Evolutionary conservation across 1,284 basidiomycete genomes (phyloP), one percentile per base, ranked within the genome.

Genomic region (Coniferiporia weirii): DNA sequence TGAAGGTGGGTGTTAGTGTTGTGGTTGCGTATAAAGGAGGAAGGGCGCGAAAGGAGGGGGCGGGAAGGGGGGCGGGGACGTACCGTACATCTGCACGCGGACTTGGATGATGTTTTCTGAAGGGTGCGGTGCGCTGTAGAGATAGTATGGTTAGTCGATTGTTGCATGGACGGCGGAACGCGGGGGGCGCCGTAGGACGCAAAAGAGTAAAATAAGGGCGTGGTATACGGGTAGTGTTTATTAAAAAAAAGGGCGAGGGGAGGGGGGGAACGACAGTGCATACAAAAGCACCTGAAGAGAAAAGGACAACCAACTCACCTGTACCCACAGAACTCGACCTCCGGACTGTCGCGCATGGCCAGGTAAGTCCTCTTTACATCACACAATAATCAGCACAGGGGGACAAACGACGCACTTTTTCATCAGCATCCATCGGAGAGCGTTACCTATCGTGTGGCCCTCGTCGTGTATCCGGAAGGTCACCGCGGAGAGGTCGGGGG

Each of bases 241-340:
- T 9, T 12, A 35, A 10, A 19, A 8, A 32, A 35, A 52, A 8
- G 50, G n/a, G n/a, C n/a, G n/a, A n/a, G n/a, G n/a, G n/a, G n/a
- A n/a, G n/a, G n/a, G n/a, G n/a, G n/a, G n/a, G n/a, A n/a, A 52
- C 17, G 32, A 27, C 50, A 52, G 3, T 8, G 35, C 12, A 32
- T 8, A 6, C 36, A 40, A 40, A 15, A 38, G 13, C 15, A 19
- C 1, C 10, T 52, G 15, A 27, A 27, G n/a, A 27, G 68, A 52
- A 46, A 46, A 40, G n/a, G n/a, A n/a, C n/a, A n/a, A n/a, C n/a
- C 57, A 56, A 27, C 78, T 75, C 65, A 90, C 92, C 90, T 94
- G 79, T 99, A 99, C 35, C 96, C 96, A 72, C 96, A 99, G 72
- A 98, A 98, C 75, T 98, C 94, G 59, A 98, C 96, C 67, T 94